Conservation (phyloP, 176 grass and related monocot species). For the Saccharum officinarum region DNA sequence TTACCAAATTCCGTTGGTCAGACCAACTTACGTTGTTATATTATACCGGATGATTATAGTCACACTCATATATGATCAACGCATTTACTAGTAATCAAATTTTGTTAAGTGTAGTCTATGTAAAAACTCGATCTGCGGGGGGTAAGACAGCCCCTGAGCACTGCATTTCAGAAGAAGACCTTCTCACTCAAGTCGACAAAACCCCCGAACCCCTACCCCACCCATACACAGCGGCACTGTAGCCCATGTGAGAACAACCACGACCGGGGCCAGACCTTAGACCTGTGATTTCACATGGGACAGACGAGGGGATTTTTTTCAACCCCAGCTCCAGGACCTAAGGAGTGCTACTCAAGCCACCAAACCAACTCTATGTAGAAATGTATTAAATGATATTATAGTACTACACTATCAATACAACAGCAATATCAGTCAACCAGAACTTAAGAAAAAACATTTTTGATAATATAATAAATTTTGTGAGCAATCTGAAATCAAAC, state of each 20-base stretch:
- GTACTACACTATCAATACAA: neutral
- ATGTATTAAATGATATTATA: conserved; percentile 7
- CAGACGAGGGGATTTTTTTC: neutral
- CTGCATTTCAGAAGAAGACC: neutral
- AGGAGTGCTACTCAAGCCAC: neutral
- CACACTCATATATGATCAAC: conserved; percentile 15
- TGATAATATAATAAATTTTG: conserved; percentile 6
- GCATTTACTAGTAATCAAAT: neutral
- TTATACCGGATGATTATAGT: neutral
- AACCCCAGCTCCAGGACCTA: neutral
- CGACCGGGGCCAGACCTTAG: neutral
- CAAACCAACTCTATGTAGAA: neutral
- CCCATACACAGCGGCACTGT: neutral
- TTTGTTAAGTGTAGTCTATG: neutral
- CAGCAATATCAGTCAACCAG: neutral
- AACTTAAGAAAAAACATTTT: neutral
- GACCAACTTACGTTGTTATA: neutral
- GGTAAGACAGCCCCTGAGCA: neutral
- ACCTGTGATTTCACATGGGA: neutral
- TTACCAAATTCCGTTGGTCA: conserved; percentile 11
- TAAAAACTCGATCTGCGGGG: neutral
- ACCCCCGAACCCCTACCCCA: neutral
- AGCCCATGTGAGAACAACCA: neutral
- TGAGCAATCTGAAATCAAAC: conserved; percentile 14
- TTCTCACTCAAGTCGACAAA: neutral